A percentile compares a stretch with the other conserved stretches of the same genome.
These are phyloP conservation scores for Cladosporium oxysporum DNA, from an alignment of 2,329 filamentous ascomycete genomes.

Conservation along the genomic window DNA sequence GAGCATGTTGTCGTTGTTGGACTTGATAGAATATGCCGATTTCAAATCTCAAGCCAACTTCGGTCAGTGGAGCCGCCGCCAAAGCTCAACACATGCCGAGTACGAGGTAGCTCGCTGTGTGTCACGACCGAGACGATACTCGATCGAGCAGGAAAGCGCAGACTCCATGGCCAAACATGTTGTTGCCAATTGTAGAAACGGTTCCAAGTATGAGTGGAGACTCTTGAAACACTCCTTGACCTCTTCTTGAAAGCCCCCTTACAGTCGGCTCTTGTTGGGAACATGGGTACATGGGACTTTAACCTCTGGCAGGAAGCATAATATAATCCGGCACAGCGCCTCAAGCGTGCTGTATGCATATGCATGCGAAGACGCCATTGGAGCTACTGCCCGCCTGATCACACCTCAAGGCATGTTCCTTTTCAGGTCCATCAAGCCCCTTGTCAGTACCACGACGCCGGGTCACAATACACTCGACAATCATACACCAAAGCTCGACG, in stretches of 20 bases:
- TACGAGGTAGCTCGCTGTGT: not conserved
- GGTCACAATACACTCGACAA: not conserved
- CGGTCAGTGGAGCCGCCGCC: slow-evolving; percentile 9
- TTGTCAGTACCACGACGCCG: not conserved
- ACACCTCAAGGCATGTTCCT: slow-evolving; percentile 2
- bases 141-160: not conserved
- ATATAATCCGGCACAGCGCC: not conserved
- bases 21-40: not conserved
- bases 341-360: not conserved
- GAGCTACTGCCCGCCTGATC: not conserved
- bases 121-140: not conserved
- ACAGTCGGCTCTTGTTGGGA: not conserved
- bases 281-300: not conserved
- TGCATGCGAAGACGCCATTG: not conserved
- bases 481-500: not conserved
- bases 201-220: not conserved
- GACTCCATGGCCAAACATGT: not conserved
- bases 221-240: not conserved
- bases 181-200: not conserved
- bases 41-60: not conserved
- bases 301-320: not conserved
- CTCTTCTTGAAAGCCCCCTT: not conserved
- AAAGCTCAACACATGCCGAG: slow-evolving; percentile 1
- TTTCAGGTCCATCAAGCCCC: not conserved
- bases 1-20: not conserved